phyloP scores from a whole-genome alignment of 2,329 filamentous ascomycete species.

The Colletotrichum endophyticum region DNA sequence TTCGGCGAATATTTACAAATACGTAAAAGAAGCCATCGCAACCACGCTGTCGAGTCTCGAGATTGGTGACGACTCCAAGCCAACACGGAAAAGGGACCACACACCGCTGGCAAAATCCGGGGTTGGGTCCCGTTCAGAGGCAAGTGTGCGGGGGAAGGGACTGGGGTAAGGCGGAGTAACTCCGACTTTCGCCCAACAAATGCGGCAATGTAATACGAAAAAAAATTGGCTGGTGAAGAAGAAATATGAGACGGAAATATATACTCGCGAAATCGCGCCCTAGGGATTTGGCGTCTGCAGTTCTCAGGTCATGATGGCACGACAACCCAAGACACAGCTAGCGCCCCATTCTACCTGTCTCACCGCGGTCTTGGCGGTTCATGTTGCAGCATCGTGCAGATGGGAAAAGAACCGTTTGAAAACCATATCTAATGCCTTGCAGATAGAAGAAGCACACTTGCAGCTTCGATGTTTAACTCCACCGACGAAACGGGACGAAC shows the following conservation, averaged over 20 bases:
- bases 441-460: not conserved
- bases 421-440: not conserved
- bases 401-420: not conserved
- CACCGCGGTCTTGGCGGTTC: too few relatives aligned
- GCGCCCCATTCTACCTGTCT: not conserved
- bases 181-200: not conserved
- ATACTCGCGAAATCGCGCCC: not conserved
- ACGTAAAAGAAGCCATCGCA: not conserved
- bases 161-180: conserved; percentile 11
- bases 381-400: not conserved
- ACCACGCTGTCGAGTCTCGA: not conserved
- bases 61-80: not conserved
- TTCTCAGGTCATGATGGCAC: not conserved
- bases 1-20: not conserved
- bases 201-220: not conserved
- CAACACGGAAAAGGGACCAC: conserved; percentile 4
- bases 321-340: fast-evolving
- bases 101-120: not conserved
- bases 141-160: conserved; percentile 1
- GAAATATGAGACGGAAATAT: not conserved
- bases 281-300: not conserved
- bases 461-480: not conserved
- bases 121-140: not conserved
- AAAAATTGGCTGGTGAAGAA: not conserved
- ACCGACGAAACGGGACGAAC: not conserved